Base-by-base conservation (phyloP, 345 rosid species). In the Litchi chinensis region DNA sequence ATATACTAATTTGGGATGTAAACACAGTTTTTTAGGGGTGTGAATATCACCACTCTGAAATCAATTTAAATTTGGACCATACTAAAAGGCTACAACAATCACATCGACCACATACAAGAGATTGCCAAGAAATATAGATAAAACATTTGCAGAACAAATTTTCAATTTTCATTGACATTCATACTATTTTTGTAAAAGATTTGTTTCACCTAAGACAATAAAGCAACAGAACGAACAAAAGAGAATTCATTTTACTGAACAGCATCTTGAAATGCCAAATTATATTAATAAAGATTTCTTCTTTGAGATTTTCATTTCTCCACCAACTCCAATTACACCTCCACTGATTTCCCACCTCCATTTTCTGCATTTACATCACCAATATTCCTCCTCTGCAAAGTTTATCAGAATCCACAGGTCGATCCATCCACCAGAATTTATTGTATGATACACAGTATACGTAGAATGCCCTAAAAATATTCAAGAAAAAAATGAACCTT, bases 331-430 rank as follows among this genome's bases (percentile, higher is more conserved):
- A 59, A 18, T 37, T n/a, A 57, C 76, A 60, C 28, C 60, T 60
- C 43, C 11, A 15, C 41, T 9, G 59, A 62, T 19, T 74, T 44
- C 43, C 64, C 68, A 72, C 12, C 11, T 56, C 48, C 50, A 56
- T 56, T 24, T 24, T 62, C 77, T 62, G 68, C n/a, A 24, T 74
- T 13, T 73, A 59, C 39, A 59, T 59, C 50, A 59, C 65, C 67
- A 13, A 6, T 12, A 11, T 59, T 74, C 77, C 67, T n/a, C 52
- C 57, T 9, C 50, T 15, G 32, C 76, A 39, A 73, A 57, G 10
- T 13, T 13, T 57, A 13, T 24, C 9, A 5, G 11, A 74, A 24
- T 26, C 69, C 4, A 8, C 3, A 56, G 46, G 56, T 7, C 8
- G 26, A 37, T 0, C 3, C 24, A 57, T 72, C 50, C 44, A 10